Percentiles rank a stretch among this genome's conserved stretches.
Evolutionary conservation across 768 basidiomycete species (phyloP).

Genomic region (Inosperma sp.): DNA sequence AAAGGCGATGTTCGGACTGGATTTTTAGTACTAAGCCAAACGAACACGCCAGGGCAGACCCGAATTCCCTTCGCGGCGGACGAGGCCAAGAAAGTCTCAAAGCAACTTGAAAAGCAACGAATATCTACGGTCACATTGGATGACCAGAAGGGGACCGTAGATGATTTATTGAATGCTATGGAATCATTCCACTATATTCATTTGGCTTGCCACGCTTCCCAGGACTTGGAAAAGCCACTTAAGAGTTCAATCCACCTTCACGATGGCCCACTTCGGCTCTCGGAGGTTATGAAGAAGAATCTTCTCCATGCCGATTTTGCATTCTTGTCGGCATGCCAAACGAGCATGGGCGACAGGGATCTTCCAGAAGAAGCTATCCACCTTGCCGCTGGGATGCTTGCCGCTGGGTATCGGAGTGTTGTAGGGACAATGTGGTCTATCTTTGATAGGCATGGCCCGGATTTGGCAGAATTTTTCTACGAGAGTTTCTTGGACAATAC

Average conservation of each 20-base stretch:
- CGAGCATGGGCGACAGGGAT: slow-evolving; percentile 25
- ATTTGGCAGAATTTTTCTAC: too few species aligned
- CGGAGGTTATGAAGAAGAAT: slow-evolving; percentile 12
- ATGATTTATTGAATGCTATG: slow-evolving; percentile 15
- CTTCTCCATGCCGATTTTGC: slow-evolving; percentile 27
- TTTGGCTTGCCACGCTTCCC: slow-evolving; percentile 32
- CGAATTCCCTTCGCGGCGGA: slow-evolving; percentile 13
- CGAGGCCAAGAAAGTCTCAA: slow-evolving; percentile 9
- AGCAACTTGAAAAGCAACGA: slow-evolving; percentile 12
- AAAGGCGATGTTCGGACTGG: background rate
- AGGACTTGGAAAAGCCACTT: slow-evolving; percentile 25
- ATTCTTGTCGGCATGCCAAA: too few species aligned
- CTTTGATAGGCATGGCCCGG: too few species aligned
- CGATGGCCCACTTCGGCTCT: slow-evolving; percentile 16
- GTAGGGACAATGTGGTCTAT: too few species aligned
- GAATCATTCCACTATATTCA: slow-evolving; percentile 25
- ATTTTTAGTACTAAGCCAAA: slow-evolving; percentile 14
- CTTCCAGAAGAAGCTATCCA: slow-evolving; percentile 34
- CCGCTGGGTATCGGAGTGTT: too few species aligned
- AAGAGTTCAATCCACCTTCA: slow-evolving; percentile 23
- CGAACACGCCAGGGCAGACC: slow-evolving; percentile 7
- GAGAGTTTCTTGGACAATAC: too few species aligned
- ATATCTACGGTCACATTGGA: slow-evolving; percentile 5
- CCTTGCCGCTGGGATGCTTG: slow-evolving; percentile 35
- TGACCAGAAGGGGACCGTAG: slow-evolving; percentile 15